Percentiles rank a stretch among this genome's conserved stretches.
Evolutionary conservation across 2,329 filamentous ascomycete species (phyloP).

Genomic region (Aureobasidium sp.): DNA sequence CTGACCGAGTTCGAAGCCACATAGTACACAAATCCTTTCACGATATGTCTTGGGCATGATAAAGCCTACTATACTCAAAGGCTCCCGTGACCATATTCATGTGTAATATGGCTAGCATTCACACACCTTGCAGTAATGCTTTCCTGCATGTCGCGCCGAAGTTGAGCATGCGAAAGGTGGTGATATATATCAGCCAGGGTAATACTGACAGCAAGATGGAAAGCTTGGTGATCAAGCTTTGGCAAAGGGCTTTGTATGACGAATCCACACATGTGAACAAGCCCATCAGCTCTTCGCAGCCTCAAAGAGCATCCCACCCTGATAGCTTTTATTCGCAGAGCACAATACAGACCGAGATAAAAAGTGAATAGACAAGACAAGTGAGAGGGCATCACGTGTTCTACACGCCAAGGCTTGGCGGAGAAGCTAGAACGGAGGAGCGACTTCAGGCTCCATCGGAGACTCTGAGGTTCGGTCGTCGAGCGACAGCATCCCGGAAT

Average conservation of each 20-base stretch:
- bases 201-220: not conserved
- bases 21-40: not conserved
- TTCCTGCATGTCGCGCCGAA: no score
- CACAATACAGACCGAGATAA: not conserved
- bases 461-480: not conserved
- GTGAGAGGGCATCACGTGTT: not conserved
- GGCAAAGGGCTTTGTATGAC: not conserved
- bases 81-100: no score
- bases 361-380: not conserved
- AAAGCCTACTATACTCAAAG: no score
- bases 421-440: not conserved
- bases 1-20: not conserved
- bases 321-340: not conserved
- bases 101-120: not conserved
- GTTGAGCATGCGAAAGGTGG: not conserved
- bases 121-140: not conserved
- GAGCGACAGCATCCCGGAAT: constrained; percentile 2
- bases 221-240: not conserved
- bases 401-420: not conserved
- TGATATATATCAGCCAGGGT: not conserved
- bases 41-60: not conserved
- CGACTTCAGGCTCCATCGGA: not conserved
- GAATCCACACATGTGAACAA: not conserved
- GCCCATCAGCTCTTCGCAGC: not conserved
- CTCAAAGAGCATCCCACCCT: not conserved